A percentile compares a stretch with the other conserved stretches of the same genome.
Conservation (phyloP, 441 rosid genomes). For the Croton setiger region DNA sequence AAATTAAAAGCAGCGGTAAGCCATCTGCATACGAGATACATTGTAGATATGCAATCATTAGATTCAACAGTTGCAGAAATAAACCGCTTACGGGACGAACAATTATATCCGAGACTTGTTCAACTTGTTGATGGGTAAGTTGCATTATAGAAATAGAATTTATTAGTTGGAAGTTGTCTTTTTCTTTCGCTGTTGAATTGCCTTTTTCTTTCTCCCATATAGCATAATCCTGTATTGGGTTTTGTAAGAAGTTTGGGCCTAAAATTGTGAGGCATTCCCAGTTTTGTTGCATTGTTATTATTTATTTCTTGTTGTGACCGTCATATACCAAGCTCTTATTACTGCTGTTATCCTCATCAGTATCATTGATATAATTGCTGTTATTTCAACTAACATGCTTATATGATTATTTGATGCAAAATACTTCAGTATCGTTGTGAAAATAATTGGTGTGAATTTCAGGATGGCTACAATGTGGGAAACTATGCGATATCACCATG, state of each 20-base stretch:
- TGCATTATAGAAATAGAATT: neutral
- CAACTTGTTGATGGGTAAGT: conserved; percentile 86
- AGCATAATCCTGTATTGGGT: neutral
- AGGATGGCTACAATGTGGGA: conserved; percentile 94
- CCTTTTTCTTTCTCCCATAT: neutral
- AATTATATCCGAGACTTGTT: conserved; percentile 71
- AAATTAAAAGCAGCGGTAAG: conserved; percentile 86
- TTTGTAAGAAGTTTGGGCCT: neutral
- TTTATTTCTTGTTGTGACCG: neutral
- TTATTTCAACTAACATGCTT: neutral
- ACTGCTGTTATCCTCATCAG: too few species aligned
- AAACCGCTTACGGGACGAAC: conserved; percentile 89
- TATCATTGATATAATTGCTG: neutral
- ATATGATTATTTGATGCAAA: neutral
- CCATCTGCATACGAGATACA: conserved; percentile 90
- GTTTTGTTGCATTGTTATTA: neutral
- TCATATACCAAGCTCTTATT: neutral
- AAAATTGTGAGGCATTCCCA: neutral
- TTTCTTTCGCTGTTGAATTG: too few species aligned
- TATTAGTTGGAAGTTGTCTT: conserved; percentile 4
- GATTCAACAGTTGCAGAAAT: conserved; percentile 93
- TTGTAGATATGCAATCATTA: conserved; percentile 98
- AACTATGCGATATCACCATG: conserved; percentile 57
- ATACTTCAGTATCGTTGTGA: neutral
- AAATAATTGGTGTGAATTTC: conserved; percentile 22